Conservation (phyloP, 495 filamentous ascomycete genomes). For the Cudoniella acicularis region DNA sequence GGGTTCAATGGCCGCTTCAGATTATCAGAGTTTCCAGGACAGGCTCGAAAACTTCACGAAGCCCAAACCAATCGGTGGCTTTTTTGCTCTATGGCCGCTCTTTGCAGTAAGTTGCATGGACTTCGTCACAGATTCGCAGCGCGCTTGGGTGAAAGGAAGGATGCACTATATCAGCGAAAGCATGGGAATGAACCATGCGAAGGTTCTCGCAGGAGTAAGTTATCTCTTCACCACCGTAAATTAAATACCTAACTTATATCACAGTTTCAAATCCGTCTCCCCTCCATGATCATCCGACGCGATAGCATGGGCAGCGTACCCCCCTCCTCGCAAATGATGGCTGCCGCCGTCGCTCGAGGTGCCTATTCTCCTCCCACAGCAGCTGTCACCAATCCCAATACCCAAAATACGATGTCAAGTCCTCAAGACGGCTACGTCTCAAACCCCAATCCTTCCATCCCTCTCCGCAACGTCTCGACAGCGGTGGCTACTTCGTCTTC, state of each 20-base stretch:
- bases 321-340: constrained; percentile 3
- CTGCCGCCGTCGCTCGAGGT: not conserved
- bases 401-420: not conserved
- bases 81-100: constrained; percentile 42
- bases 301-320: constrained; percentile 27
- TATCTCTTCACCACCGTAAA: not conserved
- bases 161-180: constrained; percentile 42
- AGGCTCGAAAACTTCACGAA: constrained; percentile 29
- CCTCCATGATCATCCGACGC: constrained; percentile 49
- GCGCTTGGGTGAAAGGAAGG: constrained; percentile 42
- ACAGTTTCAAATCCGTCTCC: constrained; percentile 44
- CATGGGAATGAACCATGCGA: constrained; percentile 45
- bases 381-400: not conserved
- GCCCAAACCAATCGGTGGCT: constrained; percentile 43
- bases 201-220: constrained; percentile 39
- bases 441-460: not conserved
- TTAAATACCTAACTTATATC: not conserved
- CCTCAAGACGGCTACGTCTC: not conserved
- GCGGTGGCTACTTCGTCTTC: constrained; percentile 18
- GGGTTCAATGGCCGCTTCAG: constrained; percentile 13
- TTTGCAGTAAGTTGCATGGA: constrained; percentile 41
- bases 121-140: constrained; percentile 45
- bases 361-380: not conserved
- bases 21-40: constrained; percentile 30
- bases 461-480: constrained; percentile 7